These are phyloP conservation scores for Pulveroboletus sp. DNA, from an alignment of 768 basidiomycete genomes.

Conservation along the genomic window DNA sequence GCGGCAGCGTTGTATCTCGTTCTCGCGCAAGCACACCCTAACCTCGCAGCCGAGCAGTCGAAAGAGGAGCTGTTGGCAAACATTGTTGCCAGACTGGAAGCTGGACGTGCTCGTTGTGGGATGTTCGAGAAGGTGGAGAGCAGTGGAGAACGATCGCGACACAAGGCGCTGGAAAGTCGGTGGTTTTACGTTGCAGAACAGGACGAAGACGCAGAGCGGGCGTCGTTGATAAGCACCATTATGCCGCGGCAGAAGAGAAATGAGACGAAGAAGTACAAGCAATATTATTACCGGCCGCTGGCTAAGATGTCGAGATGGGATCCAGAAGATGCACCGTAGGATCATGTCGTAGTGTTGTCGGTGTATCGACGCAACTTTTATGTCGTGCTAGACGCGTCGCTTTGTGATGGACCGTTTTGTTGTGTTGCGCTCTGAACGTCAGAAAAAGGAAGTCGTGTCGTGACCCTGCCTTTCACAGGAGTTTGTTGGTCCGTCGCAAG, in stretches of 20 bases:
- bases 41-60: slow-evolving; percentile 35
- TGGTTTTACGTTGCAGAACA: slow-evolving; percentile 77
- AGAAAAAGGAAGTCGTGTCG: slow-evolving; percentile 6
- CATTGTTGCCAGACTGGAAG: slow-evolving; percentile 47
- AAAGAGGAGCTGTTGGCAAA: slow-evolving; percentile 45
- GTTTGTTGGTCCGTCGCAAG: slow-evolving; percentile 8
- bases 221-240: slow-evolving; percentile 58
- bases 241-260: slow-evolving; percentile 74
- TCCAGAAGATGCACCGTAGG: slow-evolving; percentile 50
- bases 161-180: slow-evolving; percentile 45
- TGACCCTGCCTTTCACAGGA: slow-evolving; percentile 13
- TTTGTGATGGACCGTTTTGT: neutral
- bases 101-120: slow-evolving; percentile 43
- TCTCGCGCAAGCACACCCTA: slow-evolving; percentile 50
- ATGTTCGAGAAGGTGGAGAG: slow-evolving; percentile 73
- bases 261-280: slow-evolving; percentile 80
- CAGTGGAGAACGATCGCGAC: slow-evolving; percentile 47
- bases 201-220: slow-evolving; percentile 69
- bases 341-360: neutral
- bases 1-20: slow-evolving; percentile 48
- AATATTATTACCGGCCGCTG: slow-evolving; percentile 77
- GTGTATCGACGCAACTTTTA: slow-evolving; percentile 19
- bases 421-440: slow-evolving; percentile 4
- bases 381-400: neutral
- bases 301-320: slow-evolving; percentile 73